phyloP scores from a whole-genome alignment of 164 flowering plant species.

The Protea cynaroides region DNA sequence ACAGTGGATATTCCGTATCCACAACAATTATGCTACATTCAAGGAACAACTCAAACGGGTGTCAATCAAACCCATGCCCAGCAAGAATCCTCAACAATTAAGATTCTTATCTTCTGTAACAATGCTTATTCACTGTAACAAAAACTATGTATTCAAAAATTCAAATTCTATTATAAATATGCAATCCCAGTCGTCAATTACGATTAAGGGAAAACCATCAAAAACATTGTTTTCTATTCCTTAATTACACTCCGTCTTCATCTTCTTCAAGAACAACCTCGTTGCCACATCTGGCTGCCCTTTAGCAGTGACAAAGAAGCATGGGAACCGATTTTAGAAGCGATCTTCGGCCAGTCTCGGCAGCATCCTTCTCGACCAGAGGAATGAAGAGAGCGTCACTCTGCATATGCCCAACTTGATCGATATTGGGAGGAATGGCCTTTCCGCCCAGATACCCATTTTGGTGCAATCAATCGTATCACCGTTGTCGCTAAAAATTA shows the following conservation, averaged over 20 bases:
- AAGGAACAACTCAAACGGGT: no score
- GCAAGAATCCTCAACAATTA: no score
- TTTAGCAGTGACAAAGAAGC: conserved; percentile 87
- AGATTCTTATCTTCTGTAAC: no score
- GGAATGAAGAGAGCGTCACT: conserved; percentile 89
- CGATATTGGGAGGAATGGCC: conserved; percentile 96
- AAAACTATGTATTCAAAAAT: no score
- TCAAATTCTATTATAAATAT: no score
- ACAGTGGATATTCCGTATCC: no score
- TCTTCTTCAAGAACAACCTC: conserved; percentile 81
- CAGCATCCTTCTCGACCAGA: conserved; percentile 96
- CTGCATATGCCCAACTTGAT: conserved; percentile 82
- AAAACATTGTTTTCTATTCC: no score
- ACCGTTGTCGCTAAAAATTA: conserved; percentile 82
- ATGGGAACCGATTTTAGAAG: conserved; percentile 91
- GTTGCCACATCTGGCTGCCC: conserved; percentile 99
- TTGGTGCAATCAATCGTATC: conserved; percentile 96
- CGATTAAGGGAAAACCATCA: no score
- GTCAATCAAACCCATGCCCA: no score
- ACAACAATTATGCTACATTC: no score
- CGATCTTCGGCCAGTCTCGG: conserved; percentile 88
- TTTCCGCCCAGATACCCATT: conserved; percentile 99
- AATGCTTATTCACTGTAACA: no score
- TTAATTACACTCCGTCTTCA: conserved; percentile 87
- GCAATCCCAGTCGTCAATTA: no score